Evolutionary conservation across 2,329 filamentous ascomycete species (phyloP).

Genomic region (Xylaria sp.): DNA sequence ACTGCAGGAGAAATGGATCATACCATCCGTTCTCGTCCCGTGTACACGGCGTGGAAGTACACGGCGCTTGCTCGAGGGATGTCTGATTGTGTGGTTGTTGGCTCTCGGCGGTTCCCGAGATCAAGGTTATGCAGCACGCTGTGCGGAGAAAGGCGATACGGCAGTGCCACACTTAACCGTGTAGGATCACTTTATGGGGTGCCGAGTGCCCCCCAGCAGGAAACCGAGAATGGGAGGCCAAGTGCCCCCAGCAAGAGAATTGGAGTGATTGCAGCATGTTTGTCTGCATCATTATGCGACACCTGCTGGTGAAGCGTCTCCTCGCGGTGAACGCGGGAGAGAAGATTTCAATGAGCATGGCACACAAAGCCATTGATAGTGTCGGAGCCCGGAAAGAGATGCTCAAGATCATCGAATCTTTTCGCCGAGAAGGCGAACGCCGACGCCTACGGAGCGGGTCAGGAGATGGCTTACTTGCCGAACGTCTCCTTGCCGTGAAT

Average conservation of each 20-base stretch:
- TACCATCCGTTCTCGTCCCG: too few species aligned
- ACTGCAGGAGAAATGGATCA: too few species aligned
- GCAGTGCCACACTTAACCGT: too few species aligned
- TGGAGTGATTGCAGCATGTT: slow-evolving; percentile 93
- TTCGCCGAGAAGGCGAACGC: slow-evolving; percentile 85
- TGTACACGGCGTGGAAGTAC: too few species aligned
- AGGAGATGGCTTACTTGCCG: slow-evolving; percentile 76
- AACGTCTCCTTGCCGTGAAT: slow-evolving; percentile 77
- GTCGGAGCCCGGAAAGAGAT: slow-evolving; percentile 84
- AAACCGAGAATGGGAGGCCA: too few species aligned
- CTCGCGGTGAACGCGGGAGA: slow-evolving; percentile 77
- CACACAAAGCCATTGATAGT: slow-evolving; percentile 81
- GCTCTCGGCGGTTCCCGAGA: too few species aligned
- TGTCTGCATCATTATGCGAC: slow-evolving; percentile 92
- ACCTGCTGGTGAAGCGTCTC: slow-evolving; percentile 84
- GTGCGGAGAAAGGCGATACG: too few species aligned
- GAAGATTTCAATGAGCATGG: slow-evolving; percentile 94
- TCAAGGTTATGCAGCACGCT: too few species aligned
- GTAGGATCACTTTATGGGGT: too few species aligned
- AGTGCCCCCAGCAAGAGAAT: slow-evolving; percentile 90
- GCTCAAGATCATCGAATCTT: slow-evolving; percentile 81
- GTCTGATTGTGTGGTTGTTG: too few species aligned
- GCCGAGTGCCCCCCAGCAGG: too few species aligned
- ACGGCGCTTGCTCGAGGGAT: too few species aligned
- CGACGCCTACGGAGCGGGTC: slow-evolving; percentile 54